Evolutionary conservation across 768 basidiomycete genomes (phyloP).

Genomic region (Chiua virens): DNA sequence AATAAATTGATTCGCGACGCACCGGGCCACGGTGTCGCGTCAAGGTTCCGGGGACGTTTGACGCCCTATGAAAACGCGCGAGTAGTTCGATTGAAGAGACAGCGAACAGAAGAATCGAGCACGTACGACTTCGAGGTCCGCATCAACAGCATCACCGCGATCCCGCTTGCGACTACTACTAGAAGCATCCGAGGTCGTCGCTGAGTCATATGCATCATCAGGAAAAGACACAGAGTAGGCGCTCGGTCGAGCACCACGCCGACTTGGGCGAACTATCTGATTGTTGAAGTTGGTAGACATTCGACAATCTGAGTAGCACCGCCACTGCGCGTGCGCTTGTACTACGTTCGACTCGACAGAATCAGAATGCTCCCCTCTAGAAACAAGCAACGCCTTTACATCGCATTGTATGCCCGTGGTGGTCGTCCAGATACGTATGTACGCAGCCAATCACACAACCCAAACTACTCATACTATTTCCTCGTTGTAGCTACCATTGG

Average conservation of each 20-base stretch:
- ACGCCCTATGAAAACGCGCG: slow-evolving; percentile 8
- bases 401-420: neutral
- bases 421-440: neutral
- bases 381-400: neutral
- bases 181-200: slow-evolving; percentile 21
- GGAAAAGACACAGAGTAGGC: slow-evolving; percentile 58
- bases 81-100: neutral
- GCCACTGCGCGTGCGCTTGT: neutral
- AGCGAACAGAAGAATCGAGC: neutral
- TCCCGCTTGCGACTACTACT: slow-evolving; percentile 24
- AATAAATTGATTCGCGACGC: neutral
- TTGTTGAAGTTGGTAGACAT: no score
- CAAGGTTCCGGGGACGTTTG: slow-evolving; percentile 30
- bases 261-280: slow-evolving; percentile 8
- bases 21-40: slow-evolving; percentile 17
- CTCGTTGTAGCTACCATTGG: neutral
- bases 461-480: neutral
- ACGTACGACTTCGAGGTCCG: slow-evolving; percentile 23
- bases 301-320: neutral
- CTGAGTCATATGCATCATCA: slow-evolving; percentile 33
- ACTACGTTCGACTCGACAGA: no score
- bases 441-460: neutral
- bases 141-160: slow-evolving; percentile 10
- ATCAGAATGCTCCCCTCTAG: neutral
- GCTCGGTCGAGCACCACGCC: slow-evolving; percentile 41